These are phyloP conservation scores for Bodo saltans DNA, from an alignment of 78 protist species.

Conservation along the genomic window DNA sequence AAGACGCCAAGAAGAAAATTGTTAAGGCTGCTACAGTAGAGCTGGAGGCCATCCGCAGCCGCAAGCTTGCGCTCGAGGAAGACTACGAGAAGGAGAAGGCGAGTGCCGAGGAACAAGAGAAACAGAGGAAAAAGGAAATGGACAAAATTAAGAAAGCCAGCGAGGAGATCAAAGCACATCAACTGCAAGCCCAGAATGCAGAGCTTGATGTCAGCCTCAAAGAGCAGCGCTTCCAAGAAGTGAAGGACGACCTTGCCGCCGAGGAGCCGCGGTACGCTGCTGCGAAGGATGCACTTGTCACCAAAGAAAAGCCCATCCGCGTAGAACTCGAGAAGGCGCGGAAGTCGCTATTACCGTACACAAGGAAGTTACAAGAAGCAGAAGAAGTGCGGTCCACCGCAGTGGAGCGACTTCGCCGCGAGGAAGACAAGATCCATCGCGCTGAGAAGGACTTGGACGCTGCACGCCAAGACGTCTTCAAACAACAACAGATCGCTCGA, in stretches of 20 bases:
- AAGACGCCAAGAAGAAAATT: neutral
- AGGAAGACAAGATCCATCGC: no score
- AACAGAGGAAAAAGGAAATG: neutral
- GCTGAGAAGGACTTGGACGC: no score
- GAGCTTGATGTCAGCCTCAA: neutral
- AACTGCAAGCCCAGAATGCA: neutral
- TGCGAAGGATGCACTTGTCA: neutral
- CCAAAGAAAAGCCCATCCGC: constrained; percentile 14
- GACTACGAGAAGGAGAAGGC: constrained; percentile 8
- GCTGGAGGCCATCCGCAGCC: neutral
- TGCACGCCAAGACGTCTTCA: no score
- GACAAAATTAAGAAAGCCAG: constrained; percentile 20
- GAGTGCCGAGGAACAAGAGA: neutral
- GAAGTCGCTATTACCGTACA: no score
- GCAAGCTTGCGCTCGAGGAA: constrained; percentile 17
- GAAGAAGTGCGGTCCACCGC: no score
- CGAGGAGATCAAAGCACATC: neutral
- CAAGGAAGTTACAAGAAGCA: no score
- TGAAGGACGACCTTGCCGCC: neutral
- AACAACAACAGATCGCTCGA: no score
- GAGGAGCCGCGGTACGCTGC: neutral
- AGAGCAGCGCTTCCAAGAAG: constrained; percentile 8
- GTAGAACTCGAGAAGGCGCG: constrained; percentile 20
- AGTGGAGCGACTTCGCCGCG: no score
- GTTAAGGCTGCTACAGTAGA: neutral